Evolutionary conservation across 139 green algal genomes (phyloP), one percentile per base, ranked within the genome.

Genomic region (Coelastrella sp.): DNA sequence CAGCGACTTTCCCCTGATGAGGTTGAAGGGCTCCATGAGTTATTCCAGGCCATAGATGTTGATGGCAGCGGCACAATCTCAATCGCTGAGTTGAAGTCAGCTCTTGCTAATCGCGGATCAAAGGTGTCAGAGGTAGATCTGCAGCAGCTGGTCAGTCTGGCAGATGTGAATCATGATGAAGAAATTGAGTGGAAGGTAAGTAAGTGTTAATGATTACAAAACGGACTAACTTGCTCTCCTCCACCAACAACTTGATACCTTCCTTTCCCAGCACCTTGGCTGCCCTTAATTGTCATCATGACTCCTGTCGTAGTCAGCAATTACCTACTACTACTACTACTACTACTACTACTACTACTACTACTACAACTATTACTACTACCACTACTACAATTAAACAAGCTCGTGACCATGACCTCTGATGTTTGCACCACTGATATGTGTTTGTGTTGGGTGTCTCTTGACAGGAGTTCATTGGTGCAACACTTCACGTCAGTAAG

Each of bases 401-500:
- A 32, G 25, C 17, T 67, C 59, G 59, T 34, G 7, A 5, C 59
- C 59, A 34, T 57, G 45, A 13, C 11, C 45, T 57, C 19, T n/a
- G 19, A 15, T 32, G 0, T 1, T 19, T 67, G 0, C 0, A 6
- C 0, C 0, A 11, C 13, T 32, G 1, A 71, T 45, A 71, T n/a
- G n/a, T n/a, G n/a, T 2, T 9, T 71, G n/a, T 3, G n/a, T 8
- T 41, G 32, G 8, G 9, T 71, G 62, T 71, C 19, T 40, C 40
- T 27, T 40, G 8, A 13, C 66, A 74, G 66, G 94, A 98, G 87
- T 98, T 97, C 81, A 37, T 98, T 35, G 94, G 92, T 2, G 92
- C 95, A 84, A 98, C 96, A 30, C 85, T 98, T 64, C 92, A 96
- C 86, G 68, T 93, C 67, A 91, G 90, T 83, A 94, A 96, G 84